A percentile compares a stretch with the other conserved stretches of the same genome.
These are phyloP conservation scores for Neurospora pannonica DNA, from an alignment of 495 filamentous ascomycete species.

Conservation along the genomic window DNA sequence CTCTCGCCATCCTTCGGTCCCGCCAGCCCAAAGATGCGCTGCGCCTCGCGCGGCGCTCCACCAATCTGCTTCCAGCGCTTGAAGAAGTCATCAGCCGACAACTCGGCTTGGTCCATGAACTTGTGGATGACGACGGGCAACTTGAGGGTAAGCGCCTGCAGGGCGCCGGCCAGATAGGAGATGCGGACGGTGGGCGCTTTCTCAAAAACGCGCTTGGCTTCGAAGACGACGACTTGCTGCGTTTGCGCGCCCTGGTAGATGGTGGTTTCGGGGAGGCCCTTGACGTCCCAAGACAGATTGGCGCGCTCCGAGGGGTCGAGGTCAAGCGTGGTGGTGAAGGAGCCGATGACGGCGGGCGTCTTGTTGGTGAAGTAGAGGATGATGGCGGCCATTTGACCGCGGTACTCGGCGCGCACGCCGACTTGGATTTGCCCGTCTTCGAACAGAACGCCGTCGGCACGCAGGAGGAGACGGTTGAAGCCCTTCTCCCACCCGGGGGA, in stretches of 20 bases:
- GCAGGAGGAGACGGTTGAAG: conserved; percentile 74
- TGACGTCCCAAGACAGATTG: conserved; percentile 70
- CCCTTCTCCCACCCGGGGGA: conserved; percentile 91
- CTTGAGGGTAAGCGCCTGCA: conserved; percentile 87
- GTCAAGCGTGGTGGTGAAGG: conserved; percentile 90
- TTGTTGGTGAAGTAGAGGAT: conserved; percentile 96
- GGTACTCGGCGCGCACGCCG: conserved; percentile 87
- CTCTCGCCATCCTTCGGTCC: conserved; percentile 39
- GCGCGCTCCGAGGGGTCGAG: conserved; percentile 59
- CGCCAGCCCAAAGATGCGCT: conserved; percentile 66
- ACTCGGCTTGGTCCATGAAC: conserved; percentile 85
- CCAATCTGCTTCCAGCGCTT: conserved; percentile 99
- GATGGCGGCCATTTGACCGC: conserved; percentile 84
- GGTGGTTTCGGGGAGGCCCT: conserved; percentile 76
- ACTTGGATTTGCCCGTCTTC: conserved; percentile 93
- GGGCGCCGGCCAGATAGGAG: conserved; percentile 84
- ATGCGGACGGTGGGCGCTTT: conserved; percentile 87
- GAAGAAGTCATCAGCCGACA: conserved; percentile 90
- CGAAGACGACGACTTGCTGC: conserved; percentile 91
- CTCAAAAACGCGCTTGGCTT: conserved; percentile 69
- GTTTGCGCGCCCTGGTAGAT: conserved; percentile 68
- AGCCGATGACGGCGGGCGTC: conserved; percentile 68
- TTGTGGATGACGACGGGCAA: conserved; percentile 85
- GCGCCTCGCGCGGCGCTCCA: conserved; percentile 72
- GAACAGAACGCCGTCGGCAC: conserved; percentile 78